Evolutionary conservation across 345 rosid genomes (phyloP).

Genomic region (Salix viminalis): DNA sequence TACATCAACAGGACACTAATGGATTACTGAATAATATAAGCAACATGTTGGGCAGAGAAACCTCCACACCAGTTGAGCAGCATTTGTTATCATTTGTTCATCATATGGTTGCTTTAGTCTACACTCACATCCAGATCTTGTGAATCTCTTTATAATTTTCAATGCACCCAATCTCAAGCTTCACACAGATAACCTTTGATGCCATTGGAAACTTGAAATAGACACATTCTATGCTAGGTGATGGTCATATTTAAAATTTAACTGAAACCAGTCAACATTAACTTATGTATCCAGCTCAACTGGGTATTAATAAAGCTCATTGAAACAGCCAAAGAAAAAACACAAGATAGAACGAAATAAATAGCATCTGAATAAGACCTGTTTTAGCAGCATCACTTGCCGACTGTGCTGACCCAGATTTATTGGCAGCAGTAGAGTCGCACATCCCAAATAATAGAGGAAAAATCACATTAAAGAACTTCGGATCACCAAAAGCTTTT

Average conservation of each 20-base stretch:
- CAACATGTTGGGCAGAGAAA: background rate
- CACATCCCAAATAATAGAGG: constrained; percentile 68
- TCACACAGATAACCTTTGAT: background rate
- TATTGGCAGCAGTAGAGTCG: constrained; percentile 42
- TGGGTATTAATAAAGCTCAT: background rate
- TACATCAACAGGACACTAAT: too few species aligned
- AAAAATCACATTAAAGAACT: constrained; percentile 64
- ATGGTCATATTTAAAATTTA: background rate
- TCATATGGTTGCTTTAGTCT: too few species aligned
- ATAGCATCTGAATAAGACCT: constrained; percentile 41
- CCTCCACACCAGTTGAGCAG: background rate
- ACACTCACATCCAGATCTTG: background rate
- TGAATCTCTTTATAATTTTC: background rate
- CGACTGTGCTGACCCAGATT: constrained; percentile 34
- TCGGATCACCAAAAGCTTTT: constrained; percentile 68
- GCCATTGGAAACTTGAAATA: background rate
- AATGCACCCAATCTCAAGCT: background rate
- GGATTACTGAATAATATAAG: too few species aligned
- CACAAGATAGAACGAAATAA: background rate
- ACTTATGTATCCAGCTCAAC: background rate
- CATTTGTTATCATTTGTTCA: background rate
- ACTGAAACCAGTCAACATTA: background rate
- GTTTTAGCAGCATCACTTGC: constrained; percentile 48
- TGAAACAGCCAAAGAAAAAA: background rate
- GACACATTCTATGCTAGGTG: background rate